Evolutionary conservation across 2,329 filamentous ascomycete genomes (phyloP), one percentile per base, ranked within the genome.

Genomic region (Curvularia sp.): DNA sequence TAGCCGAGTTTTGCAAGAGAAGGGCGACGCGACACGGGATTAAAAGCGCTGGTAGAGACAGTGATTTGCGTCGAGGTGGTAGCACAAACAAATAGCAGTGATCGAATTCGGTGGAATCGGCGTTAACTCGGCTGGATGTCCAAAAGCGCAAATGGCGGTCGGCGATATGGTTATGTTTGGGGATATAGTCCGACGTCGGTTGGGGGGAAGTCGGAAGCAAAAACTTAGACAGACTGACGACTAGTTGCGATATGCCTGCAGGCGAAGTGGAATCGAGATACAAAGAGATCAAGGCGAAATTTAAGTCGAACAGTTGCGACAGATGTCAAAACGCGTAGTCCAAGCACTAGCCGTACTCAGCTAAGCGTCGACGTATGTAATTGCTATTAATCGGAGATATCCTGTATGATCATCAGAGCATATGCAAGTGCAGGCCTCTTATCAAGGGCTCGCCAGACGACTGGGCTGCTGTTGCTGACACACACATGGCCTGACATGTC

Each of bases 271-370:
- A 57, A 55, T 28, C 57, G 52, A 51, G 53, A 25, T 34, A 53
- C 3, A 39, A 46, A 60, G 51, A 60, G 39, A 49, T 41, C 50
- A 49, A 49, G 50, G 54, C 60, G 39, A 51, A 48, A 46, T 34
- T 48, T 39, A 49, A 53, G 63, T 69, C 71, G 65, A 74, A 68
- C 67, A 71, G 67, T 69, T 70, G 65, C 64, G 58, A 70, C 64
- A 66, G 55, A 71, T 62, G 60, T 66, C 65, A 59, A 67, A 66
- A 67, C 63, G 61, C 53, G 43, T 52, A 65, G 64, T 47, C 39
- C 54, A 60, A 53, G 68, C 43, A 46, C 64, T 72, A 73, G 68
- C 59, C 60, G 49, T 43, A 51, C 43, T 51, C 30, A 55, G 52
- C 41, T 58, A 56, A 58, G 53, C 57, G 54, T 59, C 38, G n/a